Base-by-base conservation (phyloP, 192 early-diverging fungal genomes). In the Powellomyces hirtus region DNA sequence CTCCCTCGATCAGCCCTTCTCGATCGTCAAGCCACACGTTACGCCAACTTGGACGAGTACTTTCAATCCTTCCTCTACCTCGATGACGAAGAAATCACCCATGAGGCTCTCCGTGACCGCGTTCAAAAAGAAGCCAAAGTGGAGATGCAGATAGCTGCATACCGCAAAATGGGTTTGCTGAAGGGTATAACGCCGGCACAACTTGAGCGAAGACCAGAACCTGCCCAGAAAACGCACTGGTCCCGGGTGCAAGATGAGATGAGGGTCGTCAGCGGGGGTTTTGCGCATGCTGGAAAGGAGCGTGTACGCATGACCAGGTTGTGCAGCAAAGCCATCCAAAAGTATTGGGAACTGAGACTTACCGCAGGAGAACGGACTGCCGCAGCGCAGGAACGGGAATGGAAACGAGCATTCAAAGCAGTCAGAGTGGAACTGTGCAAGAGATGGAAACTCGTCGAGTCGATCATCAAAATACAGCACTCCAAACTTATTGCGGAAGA, bases 41-140 rank as follows among this genome's bases (percentile, higher is more conserved):
- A 44, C 66, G 55, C 31, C 31, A 46, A 37, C 50, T 36, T 66
- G 38, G 35, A 26, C 18, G 69, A 63, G 30, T 71, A 62, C 55
- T 57, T 89, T 7, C 56, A 55, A 13, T 85, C 89, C 0, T 89
- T 88, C 67, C 71, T 85, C 13, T 78, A 77, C 22, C 59, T 80
- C 0, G 89, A 90, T 35, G 89, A 90, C 26, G 87, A 88, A 61
- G 85, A 86, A 38, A 63, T 87, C 1, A 84, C 84, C 0, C 73
- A 65, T 1, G 80, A 81, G 27, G 80, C 81, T 11, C 60, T 74
- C 4, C 42, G 84, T 1, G 37, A 34, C 6, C 66, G 81, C 0
- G 71, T 74, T 0, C 49, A 64, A 16, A 67, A 75, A 35, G 81
- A 88, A 34, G 70, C 75, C 1, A 29, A 56, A 2, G 50, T 89